phyloP scores from a whole-genome alignment of 2,329 filamentous ascomycete species.

The Stagonosporopsis vannaccii region DNA sequence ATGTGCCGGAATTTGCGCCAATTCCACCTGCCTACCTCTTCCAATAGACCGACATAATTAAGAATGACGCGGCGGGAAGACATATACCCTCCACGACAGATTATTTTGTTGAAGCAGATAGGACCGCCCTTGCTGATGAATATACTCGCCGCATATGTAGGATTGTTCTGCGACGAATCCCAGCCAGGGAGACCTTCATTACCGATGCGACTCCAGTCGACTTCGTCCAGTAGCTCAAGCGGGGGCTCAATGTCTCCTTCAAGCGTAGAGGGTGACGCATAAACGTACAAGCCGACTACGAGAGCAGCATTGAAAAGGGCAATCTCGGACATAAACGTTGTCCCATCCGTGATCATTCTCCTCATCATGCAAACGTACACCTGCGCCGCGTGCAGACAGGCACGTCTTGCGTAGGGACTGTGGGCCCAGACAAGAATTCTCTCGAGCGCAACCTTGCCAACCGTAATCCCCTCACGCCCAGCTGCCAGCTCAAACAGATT shows the following conservation, averaged over 20 bases:
- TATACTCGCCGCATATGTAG: background rate
- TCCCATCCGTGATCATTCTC: background rate
- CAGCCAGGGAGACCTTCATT: background rate
- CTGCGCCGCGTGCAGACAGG: background rate
- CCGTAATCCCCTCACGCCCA: background rate
- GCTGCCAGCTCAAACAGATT: background rate
- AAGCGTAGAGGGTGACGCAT: background rate
- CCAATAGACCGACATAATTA: background rate
- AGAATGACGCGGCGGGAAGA: background rate
- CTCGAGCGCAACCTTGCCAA: background rate
- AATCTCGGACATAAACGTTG: background rate
- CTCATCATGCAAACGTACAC: background rate
- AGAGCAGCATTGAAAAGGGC: background rate
- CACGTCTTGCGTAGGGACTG: background rate
- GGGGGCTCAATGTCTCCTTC: background rate
- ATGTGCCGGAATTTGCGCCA: constrained; percentile 1
- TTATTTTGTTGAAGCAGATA: background rate
- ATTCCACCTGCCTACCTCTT: background rate
- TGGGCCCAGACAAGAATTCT: background rate
- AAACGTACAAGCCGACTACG: constrained; percentile 1
- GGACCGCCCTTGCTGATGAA: background rate
- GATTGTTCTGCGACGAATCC: background rate
- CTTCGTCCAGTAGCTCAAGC: background rate
- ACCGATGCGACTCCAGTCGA: background rate
- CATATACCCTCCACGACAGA: background rate